Base-by-base conservation (phyloP, 768 basidiomycete genomes). In the Pleurotus platypus region DNA sequence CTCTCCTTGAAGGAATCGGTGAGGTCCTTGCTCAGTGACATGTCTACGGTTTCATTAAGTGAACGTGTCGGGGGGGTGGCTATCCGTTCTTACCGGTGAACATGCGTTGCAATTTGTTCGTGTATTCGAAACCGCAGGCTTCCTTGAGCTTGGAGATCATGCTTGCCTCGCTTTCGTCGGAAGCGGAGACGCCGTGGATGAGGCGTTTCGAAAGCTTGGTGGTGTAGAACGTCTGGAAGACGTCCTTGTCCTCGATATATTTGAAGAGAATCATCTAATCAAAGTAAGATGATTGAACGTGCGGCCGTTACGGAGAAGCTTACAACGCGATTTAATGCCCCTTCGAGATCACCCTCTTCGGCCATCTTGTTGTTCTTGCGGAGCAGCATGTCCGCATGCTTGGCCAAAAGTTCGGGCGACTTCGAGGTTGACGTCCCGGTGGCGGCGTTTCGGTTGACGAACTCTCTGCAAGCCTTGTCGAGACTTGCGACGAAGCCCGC, bases 141-240 rank as follows among this genome's bases (percentile, higher is more conserved):
- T 95, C 94, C 78, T 97, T 98, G 64, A 99, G 72, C 72, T 97
- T 98, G 49, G 92, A 89, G 63, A 98, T 97, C 96, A 99, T 99
- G 70, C 89, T 94, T 22, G 92, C 88, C 69, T 99, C 96, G 49
- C 89, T 90, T 71, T 99, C 96, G 64, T 98, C 95, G 2, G 95
- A 98, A 5, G 92, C 92, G 9, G 94, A 98, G 2, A 90, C 85
- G 11, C 85, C 85, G 62, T 92, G 87, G 63, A 99, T 93, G 22
- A 99, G 85, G 59, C 96, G 93, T 68, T 91, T 92, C 37, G 92
- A 92, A 20, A 98, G 74, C 70, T 92, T 95, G 61, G 92, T 96
- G 13, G 89, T 90, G 75, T 99, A 98, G 80, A 96, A 98, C 15
- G 90, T 90, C 68, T 96, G 94, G 85, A 98, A 99, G 11, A 98